phyloP scores from a whole-genome alignment of 2,329 filamentous ascomycete genomes.

The Verticillium albo-atrum region DNA sequence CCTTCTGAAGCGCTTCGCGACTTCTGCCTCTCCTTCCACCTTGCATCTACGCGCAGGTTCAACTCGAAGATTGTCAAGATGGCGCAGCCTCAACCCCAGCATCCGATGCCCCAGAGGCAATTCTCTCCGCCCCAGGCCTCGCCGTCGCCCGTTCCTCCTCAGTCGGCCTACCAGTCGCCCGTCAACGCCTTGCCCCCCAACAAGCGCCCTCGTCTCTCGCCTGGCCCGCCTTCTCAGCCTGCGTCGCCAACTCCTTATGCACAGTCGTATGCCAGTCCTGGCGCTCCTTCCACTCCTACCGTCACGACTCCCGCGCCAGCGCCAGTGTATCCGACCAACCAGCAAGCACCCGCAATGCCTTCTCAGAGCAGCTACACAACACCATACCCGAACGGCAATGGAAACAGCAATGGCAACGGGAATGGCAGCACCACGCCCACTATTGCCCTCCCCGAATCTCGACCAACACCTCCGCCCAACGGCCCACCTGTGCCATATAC shows the following conservation, averaged over 20 bases:
- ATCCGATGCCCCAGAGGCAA: slow-evolving; percentile 41
- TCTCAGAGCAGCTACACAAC: slow-evolving; percentile 24
- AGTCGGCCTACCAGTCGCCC: slow-evolving; percentile 25
- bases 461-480: slow-evolving; percentile 11
- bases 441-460: slow-evolving; percentile 15
- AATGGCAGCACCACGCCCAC: slow-evolving; percentile 27
- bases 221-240: slow-evolving; percentile 64
- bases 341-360: slow-evolving; percentile 8
- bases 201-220: slow-evolving; percentile 69
- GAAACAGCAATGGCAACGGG: slow-evolving; percentile 16
- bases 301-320: slow-evolving; percentile 29
- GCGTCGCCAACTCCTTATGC: slow-evolving; percentile 49
- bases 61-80: slow-evolving; percentile 27
- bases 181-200: slow-evolving; percentile 59
- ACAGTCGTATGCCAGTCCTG: slow-evolving; percentile 46
- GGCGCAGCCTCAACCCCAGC: slow-evolving; percentile 57
- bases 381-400: slow-evolving; percentile 33
- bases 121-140: slow-evolving; percentile 61
- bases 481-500: slow-evolving; percentile 15
- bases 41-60: slow-evolving; percentile 3
- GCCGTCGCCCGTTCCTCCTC: slow-evolving; percentile 47
- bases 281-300: slow-evolving; percentile 32
- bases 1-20: slow-evolving; percentile 29
- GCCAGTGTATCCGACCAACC: slow-evolving; percentile 22
- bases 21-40: slow-evolving; percentile 4